Conservation (phyloP, 2,329 filamentous ascomycete species). For the Fusarium papillatum region DNA sequence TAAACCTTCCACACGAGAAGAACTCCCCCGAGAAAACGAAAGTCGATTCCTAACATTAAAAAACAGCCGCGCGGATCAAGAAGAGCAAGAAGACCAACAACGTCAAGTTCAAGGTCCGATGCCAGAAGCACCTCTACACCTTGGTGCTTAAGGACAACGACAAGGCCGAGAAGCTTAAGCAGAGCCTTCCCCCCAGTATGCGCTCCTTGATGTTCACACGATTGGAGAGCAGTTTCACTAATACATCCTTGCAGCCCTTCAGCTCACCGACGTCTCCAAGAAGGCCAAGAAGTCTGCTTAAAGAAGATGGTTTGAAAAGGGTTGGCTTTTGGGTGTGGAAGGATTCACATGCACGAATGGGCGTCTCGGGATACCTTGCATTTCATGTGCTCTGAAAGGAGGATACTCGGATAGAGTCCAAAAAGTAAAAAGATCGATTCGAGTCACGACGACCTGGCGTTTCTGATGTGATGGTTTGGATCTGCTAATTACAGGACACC, state of each 20-base stretch:
- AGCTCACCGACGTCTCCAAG: constrained; percentile 68
- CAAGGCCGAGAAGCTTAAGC: constrained; percentile 99
- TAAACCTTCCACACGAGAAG: not conserved
- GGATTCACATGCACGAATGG: constrained; percentile 59
- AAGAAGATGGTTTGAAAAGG: constrained; percentile 43
- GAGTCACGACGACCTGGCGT: constrained; percentile 42
- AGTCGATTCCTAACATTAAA: constrained; percentile 46
- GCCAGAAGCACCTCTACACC: constrained; percentile 96
- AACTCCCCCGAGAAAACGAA: constrained; percentile 4
- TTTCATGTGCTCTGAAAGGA: constrained; percentile 59
- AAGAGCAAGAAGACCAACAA: constrained; percentile 91
- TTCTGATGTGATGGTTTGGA: not conserved
- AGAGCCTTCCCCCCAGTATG: constrained; percentile 97
- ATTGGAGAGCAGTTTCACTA: constrained; percentile 4
- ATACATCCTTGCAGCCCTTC: constrained; percentile 57
- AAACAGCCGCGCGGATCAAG: constrained; percentile 89
- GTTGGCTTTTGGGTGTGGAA: constrained; percentile 45
- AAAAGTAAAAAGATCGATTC: constrained; percentile 51
- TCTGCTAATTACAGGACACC: constrained; percentile 41
- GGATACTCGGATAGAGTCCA: constrained; percentile 54
- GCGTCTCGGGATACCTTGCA: constrained; percentile 70
- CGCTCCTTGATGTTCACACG: constrained; percentile 36
- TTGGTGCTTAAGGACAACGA: constrained; percentile 98
- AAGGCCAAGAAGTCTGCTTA: constrained; percentile 58
- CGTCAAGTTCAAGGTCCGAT: constrained; percentile 99